phyloP scores from a whole-genome alignment of 768 basidiomycete species.

The Suillus weaverae region DNA sequence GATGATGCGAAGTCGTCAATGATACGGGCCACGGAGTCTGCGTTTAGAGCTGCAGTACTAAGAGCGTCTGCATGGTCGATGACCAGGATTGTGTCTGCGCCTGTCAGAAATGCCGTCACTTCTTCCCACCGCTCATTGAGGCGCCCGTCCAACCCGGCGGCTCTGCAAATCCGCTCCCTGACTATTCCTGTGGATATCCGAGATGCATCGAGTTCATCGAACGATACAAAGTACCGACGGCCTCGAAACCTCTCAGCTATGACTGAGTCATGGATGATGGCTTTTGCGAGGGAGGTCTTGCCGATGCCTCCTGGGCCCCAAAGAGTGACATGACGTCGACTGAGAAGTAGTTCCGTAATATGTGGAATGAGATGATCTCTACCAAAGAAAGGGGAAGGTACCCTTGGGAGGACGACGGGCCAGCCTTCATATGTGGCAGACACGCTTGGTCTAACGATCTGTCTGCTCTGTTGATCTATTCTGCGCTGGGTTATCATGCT shows the following conservation, averaged over 20 bases:
- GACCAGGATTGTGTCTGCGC: not conserved
- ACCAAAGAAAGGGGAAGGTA: conserved; percentile 3
- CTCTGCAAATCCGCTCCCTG: not conserved
- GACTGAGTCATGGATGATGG: not conserved
- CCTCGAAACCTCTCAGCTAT: conserved; percentile 3
- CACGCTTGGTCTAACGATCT: not conserved
- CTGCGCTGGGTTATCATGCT: not conserved
- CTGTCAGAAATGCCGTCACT: not conserved
- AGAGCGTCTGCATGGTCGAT: conserved; percentile 5
- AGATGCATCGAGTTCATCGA: not conserved
- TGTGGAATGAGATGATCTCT: not conserved
- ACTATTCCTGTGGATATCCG: not conserved
- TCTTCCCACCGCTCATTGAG: not conserved
- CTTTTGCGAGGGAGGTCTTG: conserved; percentile 6
- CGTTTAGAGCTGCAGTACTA: not conserved
- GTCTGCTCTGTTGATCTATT: not conserved
- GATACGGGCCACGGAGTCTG: not conserved
- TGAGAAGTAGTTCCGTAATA: not conserved
- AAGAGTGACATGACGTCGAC: conserved; percentile 1
- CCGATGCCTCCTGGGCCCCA: conserved; percentile 5
- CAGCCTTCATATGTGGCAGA: not conserved
- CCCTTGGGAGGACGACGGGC: not conserved
- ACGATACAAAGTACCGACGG: conserved; percentile 1
- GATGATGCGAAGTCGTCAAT: conserved; percentile 1
- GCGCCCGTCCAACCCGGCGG: not conserved